Evolutionary conservation across 169 alveolate genomes (phyloP), one percentile per base, ranked within the genome.

Genomic region (Ichthyophthirius multifiliis): DNA sequence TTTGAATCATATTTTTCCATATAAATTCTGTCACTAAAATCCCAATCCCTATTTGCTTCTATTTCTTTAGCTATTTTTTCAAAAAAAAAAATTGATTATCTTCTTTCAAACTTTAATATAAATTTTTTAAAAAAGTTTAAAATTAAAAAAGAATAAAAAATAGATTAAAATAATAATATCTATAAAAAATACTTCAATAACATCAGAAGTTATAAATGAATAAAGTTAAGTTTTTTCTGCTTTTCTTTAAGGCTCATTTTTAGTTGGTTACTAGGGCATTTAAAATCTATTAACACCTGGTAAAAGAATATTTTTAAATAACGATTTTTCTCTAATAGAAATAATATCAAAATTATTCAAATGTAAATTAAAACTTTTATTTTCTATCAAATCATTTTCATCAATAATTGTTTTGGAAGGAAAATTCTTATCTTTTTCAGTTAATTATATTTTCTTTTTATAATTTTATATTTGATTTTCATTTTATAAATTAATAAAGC

Each of bases 221-320:
- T 89, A 86, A 23, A 89, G 32, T 35, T 83, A 74, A 0, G 92
- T 55, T 4, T 39, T 71, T 31, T 82, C 88, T 5, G 89, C 83
- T n/a, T 86, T 86, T 82, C 96, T 81, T n/a, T 67, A 30, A 12
- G 78, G 65, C 20, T 83, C 75, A 20, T 90, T 77, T 63, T 89
- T 89, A 23, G 76, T 74, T 32, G 94, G 88, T 13, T 78, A 79
- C 32, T 76, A 76, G 20, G 96, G 96, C 94, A 91, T 89, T 4
- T 73, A 15, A 23, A 62, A 34, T 65, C 96, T 80, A 46, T 80
- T 74, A n/a, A 83, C 23, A 1, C 96, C 96, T 10, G 96, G 96
- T n/a, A 81, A 75, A 1, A 71, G 79, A 37, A 86, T 39, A 18
- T 85, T 45, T 7, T 76, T 71, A 20, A 75, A 63, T 2, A 85